These are phyloP conservation scores for Nicotiana knightiana DNA, from an alignment of 257 asterid species.

Conservation along the genomic window DNA sequence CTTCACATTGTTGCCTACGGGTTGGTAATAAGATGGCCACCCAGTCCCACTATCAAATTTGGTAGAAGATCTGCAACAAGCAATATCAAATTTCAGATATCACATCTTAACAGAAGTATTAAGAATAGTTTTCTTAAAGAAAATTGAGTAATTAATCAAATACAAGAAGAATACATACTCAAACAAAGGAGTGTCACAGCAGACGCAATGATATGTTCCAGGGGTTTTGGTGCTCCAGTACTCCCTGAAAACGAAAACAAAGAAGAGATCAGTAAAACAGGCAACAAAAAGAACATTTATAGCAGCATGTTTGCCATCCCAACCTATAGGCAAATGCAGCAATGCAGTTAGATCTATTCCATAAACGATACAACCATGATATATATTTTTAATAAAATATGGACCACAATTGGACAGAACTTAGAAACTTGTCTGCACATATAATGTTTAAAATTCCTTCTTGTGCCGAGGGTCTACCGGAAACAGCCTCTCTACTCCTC, in stretches of 20 bases:
- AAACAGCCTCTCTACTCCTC: too few species aligned
- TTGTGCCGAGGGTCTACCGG: too few species aligned
- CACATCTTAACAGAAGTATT: neutral
- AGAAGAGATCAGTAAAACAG: neutral
- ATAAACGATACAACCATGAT: neutral
- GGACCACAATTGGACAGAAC: neutral
- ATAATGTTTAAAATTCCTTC: neutral
- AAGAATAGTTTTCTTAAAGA: neutral
- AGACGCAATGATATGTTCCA: slow-evolving; percentile 84
- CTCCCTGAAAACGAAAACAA: slow-evolving; percentile 41
- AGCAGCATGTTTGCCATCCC: neutral
- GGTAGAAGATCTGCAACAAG: slow-evolving; percentile 61
- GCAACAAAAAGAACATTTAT: neutral
- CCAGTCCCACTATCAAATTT: slow-evolving; percentile 95
- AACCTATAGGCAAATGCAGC: neutral
- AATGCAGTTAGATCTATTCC: neutral
- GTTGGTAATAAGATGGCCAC: slow-evolving; percentile 89
- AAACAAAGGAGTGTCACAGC: slow-evolving; percentile 83
- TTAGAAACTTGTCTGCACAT: neutral
- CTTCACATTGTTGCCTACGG: slow-evolving; percentile 70
- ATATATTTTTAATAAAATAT: neutral
- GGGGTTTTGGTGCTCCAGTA: slow-evolving; percentile 81
- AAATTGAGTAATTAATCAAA: neutral
- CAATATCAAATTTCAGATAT: neutral
- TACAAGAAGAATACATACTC: slow-evolving; percentile 40